Evolutionary conservation across 306 rosid species (phyloP).

Genomic region (Ammopiptanthus mongolicus): DNA sequence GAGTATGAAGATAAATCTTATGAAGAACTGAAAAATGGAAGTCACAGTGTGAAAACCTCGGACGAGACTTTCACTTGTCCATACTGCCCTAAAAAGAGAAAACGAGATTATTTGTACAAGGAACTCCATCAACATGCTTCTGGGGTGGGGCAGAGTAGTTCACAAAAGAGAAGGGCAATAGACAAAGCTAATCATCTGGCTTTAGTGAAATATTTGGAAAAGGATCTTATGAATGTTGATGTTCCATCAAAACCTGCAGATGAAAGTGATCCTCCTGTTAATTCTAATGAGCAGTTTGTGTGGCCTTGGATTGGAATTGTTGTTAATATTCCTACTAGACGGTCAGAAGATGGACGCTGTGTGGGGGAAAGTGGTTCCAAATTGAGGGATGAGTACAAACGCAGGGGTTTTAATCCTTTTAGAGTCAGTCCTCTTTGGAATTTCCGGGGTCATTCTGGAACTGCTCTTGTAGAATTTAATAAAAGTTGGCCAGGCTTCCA

Average conservation of each 20-base stretch:
- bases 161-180: slow-evolving; percentile 65
- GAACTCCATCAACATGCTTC: slow-evolving; percentile 94
- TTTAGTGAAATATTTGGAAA: slow-evolving; percentile 65
- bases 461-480: slow-evolving; percentile 77
- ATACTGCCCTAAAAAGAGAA: slow-evolving; percentile 71
- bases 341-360: slow-evolving; percentile 51
- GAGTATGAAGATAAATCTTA: slow-evolving; percentile 57
- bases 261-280: slow-evolving; percentile 32
- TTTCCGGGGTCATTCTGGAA: slow-evolving; percentile 81
- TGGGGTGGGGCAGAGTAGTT: slow-evolving; percentile 90
- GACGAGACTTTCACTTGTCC: slow-evolving; percentile 79
- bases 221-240: slow-evolving; percentile 43
- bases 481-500: slow-evolving; percentile 89
- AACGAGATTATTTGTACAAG: slow-evolving; percentile 53
- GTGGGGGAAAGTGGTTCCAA: slow-evolving; percentile 94
- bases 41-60: slow-evolving; percentile 46
- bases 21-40: slow-evolving; percentile 69
- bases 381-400: slow-evolving; percentile 78
- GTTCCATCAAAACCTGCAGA: slow-evolving; percentile 37
- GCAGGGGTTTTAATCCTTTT: slow-evolving; percentile 76
- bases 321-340: slow-evolving; percentile 74
- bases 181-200: slow-evolving; percentile 90
- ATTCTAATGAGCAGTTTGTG: slow-evolving; percentile 71
- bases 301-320: slow-evolving; percentile 96
- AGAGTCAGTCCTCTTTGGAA: slow-evolving; percentile 89